Evolutionary conservation across 1,139 yeast genomes (phyloP), one percentile per base, ranked within the genome.

Genomic region (Keqinozyma sinolaborantium): DNA sequence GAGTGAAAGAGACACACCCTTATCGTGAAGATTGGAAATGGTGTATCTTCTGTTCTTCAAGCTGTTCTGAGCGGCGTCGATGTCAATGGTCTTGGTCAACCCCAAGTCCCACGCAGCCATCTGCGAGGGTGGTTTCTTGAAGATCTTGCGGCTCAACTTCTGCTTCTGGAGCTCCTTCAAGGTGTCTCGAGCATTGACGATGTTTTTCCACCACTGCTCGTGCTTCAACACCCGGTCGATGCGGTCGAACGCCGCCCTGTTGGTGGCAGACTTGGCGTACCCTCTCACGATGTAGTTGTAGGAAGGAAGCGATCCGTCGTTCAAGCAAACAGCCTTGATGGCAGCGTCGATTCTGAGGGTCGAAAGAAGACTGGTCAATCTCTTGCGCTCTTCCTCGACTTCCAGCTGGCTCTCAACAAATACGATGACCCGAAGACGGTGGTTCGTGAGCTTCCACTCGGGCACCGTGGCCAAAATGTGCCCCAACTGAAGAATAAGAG

Each of bases 401-500:
- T 90, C 97, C 2, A 63, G 65, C 29, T 60, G 65, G 34, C 70
- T 69, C 58, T 92, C 98, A 13, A 92, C 97, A 67, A 92, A 90
- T 0, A 85, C 95, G 36, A 90, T 79, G 5, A 92, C 87, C 34
- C 98, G 68, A 24, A 92, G 54, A 9, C 57, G 62, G 48, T 86
- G 94, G 11, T 56, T 51, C 1, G 83, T 78, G 29, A 70, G 67
- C 42, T 84, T 81, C 98, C 98, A 92, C 30, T 82, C 85, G 1
- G 95, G 95, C 4, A 92, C 98, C 0, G 97, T 88, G 7, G 85
- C 78, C 39, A 92, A 61, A 41, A 92, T 90, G 2, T 96, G 95
- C 3, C 97, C 98, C 40, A 92, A 64, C 50, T 92, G 98, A 36
- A 92, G 63, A 44, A 92, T 92, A 49, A 92, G 70, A 0, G 97